Conservation (phyloP, 345 rosid species). For the Salix arbutifolia region DNA sequence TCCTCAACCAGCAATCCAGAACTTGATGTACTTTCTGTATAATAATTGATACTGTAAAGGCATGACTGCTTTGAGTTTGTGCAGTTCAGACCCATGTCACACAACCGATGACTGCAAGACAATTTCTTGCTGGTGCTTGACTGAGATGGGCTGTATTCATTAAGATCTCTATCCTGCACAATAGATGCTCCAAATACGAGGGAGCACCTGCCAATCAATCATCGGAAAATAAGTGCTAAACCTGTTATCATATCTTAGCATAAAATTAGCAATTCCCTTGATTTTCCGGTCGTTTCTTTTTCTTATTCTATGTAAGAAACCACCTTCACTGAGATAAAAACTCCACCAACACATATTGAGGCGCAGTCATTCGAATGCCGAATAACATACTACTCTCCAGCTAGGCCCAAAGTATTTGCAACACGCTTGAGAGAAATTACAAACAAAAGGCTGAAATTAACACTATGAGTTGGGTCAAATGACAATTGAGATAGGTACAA, state of each 20-base stretch:
- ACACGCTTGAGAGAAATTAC: background rate
- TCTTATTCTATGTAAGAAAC: background rate
- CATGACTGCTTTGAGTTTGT: conserved; percentile 60
- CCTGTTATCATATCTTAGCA: conserved; percentile 36
- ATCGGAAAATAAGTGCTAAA: conserved; percentile 80
- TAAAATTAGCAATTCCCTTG: conserved; percentile 12
- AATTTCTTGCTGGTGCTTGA: conserved; percentile 71
- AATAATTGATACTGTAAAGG: conserved; percentile 52
- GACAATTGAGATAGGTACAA: too few relatives aligned
- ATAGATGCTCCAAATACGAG: conserved; percentile 86
- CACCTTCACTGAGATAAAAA: background rate
- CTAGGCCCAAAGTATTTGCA: too few relatives aligned
- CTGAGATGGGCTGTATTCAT: conserved; percentile 62
- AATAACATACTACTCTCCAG: too few relatives aligned
- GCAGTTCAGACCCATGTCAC: conserved; percentile 51
- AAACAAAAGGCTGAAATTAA: background rate
- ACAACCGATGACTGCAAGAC: conserved; percentile 67
- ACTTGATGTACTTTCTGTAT: conserved; percentile 58
- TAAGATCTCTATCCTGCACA: conserved; percentile 89
- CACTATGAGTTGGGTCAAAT: too few relatives aligned
- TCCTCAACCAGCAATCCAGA: conserved; percentile 80
- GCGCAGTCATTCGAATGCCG: too few relatives aligned
- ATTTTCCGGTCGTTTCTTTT: background rate
- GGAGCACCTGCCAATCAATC: conserved; percentile 99
- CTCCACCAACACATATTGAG: too few relatives aligned